Conservation (phyloP, 768 basidiomycete species). For the Leccinum imitatum region DNA sequence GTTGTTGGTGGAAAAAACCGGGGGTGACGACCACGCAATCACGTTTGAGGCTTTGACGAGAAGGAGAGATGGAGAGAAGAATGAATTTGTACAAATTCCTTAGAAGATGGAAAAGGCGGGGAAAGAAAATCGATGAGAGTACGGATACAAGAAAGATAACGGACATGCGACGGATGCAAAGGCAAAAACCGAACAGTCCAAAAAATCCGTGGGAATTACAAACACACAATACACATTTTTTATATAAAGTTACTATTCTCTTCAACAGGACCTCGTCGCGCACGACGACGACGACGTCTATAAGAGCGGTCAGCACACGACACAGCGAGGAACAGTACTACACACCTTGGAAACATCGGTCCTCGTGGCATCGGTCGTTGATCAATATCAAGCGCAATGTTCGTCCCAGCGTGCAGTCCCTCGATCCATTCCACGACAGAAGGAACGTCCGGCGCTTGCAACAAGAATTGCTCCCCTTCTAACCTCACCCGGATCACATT, state of each 20-base stretch:
- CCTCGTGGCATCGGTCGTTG: slow-evolving; percentile 90
- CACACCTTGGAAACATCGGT: slow-evolving; percentile 78
- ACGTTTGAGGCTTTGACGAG: slow-evolving; percentile 21
- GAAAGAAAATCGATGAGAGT: slow-evolving; percentile 34
- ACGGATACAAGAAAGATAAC: slow-evolving; percentile 37
- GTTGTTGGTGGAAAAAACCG: slow-evolving; percentile 29
- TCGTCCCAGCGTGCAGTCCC: slow-evolving; percentile 89
- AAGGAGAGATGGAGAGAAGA: slow-evolving; percentile 2
- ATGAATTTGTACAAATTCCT: slow-evolving; percentile 12
- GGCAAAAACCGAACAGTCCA: slow-evolving; percentile 34
- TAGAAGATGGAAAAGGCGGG: slow-evolving; percentile 11
- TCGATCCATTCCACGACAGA: slow-evolving; percentile 96
- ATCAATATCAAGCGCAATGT: slow-evolving; percentile 91
- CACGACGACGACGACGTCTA: slow-evolving; percentile 32
- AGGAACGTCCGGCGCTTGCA: slow-evolving; percentile 83
- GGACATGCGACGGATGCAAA: slow-evolving; percentile 31
- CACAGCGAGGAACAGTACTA: neutral
- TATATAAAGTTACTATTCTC: neutral
- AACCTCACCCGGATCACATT: slow-evolving; percentile 91
- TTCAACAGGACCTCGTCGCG: slow-evolving; percentile 18
- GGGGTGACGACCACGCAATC: slow-evolving; percentile 17
- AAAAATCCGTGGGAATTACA: slow-evolving; percentile 31
- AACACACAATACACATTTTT: neutral
- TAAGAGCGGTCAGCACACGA: neutral
- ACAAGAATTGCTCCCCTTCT: slow-evolving; percentile 95